phyloP scores from a whole-genome alignment of 768 basidiomycete species.

The Porphyrellus cyaneotinctus region DNA sequence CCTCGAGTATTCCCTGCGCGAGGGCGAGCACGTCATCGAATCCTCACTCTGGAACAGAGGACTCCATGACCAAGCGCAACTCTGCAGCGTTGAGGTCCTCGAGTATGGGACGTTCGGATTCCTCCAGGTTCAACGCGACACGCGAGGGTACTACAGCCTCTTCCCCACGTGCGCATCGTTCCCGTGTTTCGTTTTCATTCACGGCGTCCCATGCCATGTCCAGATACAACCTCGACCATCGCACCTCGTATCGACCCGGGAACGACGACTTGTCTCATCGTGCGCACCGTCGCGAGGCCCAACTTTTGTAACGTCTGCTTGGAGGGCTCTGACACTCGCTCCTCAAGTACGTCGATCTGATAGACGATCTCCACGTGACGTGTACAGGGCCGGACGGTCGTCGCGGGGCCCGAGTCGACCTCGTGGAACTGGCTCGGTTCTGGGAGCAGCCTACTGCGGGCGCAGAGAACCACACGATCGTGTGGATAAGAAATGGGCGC shows the following conservation, averaged over 20 bases:
- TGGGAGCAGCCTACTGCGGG: conserved; percentile 27
- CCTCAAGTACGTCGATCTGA: conserved; percentile 53
- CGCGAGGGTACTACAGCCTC: conserved; percentile 56
- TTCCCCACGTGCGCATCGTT: conserved; percentile 62
- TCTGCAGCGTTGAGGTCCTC: conserved; percentile 73
- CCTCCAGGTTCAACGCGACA: conserved; percentile 53
- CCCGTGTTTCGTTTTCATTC: not conserved
- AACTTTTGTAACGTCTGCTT: conserved; percentile 73
- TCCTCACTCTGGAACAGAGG: conserved; percentile 51
- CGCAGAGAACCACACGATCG: conserved; percentile 51
- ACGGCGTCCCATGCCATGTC: not conserved
- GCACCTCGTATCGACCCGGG: conserved; percentile 73
- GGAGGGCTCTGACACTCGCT: conserved; percentile 74
- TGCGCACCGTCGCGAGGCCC: conserved; percentile 67
- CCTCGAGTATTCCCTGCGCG: conserved; percentile 35
- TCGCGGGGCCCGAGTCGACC: conserved; percentile 39
- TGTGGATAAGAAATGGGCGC: conserved; percentile 50
- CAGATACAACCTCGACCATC: conserved; percentile 56
- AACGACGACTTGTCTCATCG: conserved; percentile 80
- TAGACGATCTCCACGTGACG: conserved; percentile 47
- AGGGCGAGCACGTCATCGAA: conserved; percentile 53
- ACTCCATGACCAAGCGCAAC: conserved; percentile 55
- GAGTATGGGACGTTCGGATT: conserved; percentile 57
- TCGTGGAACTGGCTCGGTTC: conserved; percentile 62
- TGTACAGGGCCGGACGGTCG: conserved; percentile 35